These are phyloP conservation scores for Xylaria palmicola DNA, from an alignment of 495 filamentous ascomycete genomes.

Conservation along the genomic window DNA sequence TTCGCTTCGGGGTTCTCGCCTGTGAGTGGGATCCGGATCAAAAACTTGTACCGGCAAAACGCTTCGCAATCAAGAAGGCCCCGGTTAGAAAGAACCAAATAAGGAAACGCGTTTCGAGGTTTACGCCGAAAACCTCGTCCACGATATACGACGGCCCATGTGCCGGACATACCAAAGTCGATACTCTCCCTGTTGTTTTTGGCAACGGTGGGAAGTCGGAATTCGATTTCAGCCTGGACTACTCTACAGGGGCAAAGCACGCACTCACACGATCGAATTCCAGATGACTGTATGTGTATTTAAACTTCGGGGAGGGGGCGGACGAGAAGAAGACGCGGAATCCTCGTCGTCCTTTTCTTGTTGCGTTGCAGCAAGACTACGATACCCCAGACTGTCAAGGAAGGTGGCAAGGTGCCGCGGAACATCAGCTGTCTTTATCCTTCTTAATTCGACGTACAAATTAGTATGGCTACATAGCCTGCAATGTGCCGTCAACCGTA, in stretches of 20 bases:
- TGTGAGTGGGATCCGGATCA: conserved; percentile 30
- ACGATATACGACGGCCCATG: neutral
- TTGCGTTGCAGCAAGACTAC: neutral
- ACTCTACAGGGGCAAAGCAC: neutral
- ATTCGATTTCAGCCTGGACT: conserved; percentile 25
- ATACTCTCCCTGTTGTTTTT: conserved; percentile 25
- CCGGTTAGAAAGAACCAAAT: conserved; percentile 9
- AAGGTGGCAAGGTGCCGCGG: neutral
- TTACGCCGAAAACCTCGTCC: conserved; percentile 8
- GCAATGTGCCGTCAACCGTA: neutral
- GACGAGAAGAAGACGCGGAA: neutral
- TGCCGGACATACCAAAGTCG: neutral
- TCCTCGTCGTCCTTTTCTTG: neutral
- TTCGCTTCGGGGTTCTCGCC: conserved; percentile 30
- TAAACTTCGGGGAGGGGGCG: neutral
- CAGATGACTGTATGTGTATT: neutral
- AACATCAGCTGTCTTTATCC: neutral
- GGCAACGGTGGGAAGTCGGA: conserved; percentile 24
- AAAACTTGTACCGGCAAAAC: conserved; percentile 16
- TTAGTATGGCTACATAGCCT: neutral
- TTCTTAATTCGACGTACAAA: neutral
- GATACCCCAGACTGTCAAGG: conserved; percentile 2
- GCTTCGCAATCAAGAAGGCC: neutral
- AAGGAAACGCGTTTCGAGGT: conserved; percentile 1
- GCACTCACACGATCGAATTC: neutral